Conservation (phyloP, 1,284 basidiomycete genomes). For the Xerocomus amazonicus region DNA sequence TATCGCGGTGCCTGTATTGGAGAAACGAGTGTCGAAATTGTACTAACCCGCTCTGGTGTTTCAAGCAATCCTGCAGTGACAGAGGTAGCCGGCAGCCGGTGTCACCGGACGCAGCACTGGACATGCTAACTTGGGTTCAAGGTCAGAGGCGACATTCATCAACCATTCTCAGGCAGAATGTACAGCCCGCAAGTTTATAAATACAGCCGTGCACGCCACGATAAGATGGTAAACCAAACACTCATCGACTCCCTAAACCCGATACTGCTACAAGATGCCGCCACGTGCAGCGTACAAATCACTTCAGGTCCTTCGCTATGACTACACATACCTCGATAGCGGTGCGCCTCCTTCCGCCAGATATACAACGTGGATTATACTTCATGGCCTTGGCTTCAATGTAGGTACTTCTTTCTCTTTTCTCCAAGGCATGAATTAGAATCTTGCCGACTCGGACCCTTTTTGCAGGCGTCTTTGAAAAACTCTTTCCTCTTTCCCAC, state of each 20-base stretch:
- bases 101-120: too few relatives aligned
- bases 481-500: conserved; percentile 22
- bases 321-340: conserved; percentile 23
- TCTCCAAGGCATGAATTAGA: too few relatives aligned
- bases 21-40: too few relatives aligned
- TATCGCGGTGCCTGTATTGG: too few relatives aligned
- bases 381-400: conserved; percentile 24
- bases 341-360: conserved; percentile 14
- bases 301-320: conserved; percentile 14
- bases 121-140: too few relatives aligned
- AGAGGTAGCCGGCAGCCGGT: too few relatives aligned
- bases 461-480: conserved; percentile 15
- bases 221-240: too few relatives aligned
- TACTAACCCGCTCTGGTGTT: too few relatives aligned
- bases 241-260: too few relatives aligned
- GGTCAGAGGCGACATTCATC: too few relatives aligned
- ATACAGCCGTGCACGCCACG: neutral
- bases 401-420: conserved; percentile 13
- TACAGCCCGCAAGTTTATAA: neutral
- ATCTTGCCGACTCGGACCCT: neutral
- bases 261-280: conserved; percentile 3
- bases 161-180: too few relatives aligned
- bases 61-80: too few relatives aligned
- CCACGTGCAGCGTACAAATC: conserved; percentile 1
- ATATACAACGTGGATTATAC: conserved; percentile 24